These are phyloP conservation scores for Roridomyces roridus DNA, from an alignment of 768 basidiomycete species.

Conservation along the genomic window DNA sequence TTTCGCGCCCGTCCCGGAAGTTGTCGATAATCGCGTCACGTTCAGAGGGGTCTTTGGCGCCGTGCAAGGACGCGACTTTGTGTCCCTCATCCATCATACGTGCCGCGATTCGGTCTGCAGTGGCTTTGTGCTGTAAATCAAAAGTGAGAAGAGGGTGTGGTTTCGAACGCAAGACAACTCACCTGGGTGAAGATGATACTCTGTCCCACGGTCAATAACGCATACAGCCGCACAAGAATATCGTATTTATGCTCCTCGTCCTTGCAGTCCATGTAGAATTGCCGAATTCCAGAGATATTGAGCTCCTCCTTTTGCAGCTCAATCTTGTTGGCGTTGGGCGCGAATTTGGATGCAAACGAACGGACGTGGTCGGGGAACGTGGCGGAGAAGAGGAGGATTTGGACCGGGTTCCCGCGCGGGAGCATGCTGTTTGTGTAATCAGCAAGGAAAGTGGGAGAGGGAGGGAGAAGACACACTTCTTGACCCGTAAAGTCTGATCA, in stretches of 20 bases:
- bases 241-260: slow-evolving; percentile 95
- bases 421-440: slow-evolving; percentile 54
- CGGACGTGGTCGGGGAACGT: slow-evolving; percentile 97
- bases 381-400: slow-evolving; percentile 97
- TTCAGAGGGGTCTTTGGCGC: slow-evolving; percentile 88
- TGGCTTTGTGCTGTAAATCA: slow-evolving; percentile 74
- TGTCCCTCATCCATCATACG: slow-evolving; percentile 95
- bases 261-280: slow-evolving; percentile 97
- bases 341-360: slow-evolving; percentile 90
- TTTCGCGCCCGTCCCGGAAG: slow-evolving; percentile 95
- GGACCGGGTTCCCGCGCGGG: slow-evolving; percentile 57
- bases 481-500: slow-evolving; percentile 91
- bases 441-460: not conserved
- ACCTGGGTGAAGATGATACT: slow-evolving; percentile 99
- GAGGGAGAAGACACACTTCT: slow-evolving; percentile 66
- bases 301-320: slow-evolving; percentile 93
- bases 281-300: slow-evolving; percentile 91
- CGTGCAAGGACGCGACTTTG: slow-evolving; percentile 95
- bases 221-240: slow-evolving; percentile 89
- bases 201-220: slow-evolving; percentile 92
- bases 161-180: slow-evolving; percentile 28
- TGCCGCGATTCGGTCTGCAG: slow-evolving; percentile 89
- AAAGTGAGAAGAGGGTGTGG: not conserved
- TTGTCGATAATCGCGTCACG: slow-evolving; percentile 93
- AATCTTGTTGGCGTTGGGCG: slow-evolving; percentile 95